Percentiles rank a stretch among this genome's conserved stretches.
Evolutionary conservation across 495 filamentous ascomycete species (phyloP).

Genomic region (Trypethelium eluteriae): DNA sequence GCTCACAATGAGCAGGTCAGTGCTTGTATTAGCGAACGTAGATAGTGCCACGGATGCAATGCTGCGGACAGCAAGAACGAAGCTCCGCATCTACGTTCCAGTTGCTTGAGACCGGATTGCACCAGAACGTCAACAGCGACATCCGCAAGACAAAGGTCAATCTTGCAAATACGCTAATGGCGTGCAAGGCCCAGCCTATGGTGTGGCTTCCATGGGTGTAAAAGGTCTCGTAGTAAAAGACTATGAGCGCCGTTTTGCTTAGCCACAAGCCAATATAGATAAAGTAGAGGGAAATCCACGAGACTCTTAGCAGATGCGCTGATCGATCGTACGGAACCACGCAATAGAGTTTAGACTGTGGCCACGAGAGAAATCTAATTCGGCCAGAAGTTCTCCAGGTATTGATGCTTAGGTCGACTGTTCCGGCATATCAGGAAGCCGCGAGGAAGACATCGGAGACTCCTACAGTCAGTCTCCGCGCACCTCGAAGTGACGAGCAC

Average conservation of each 20-base stretch:
- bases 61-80: slow-evolving; percentile 33
- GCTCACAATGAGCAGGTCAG: slow-evolving; percentile 26
- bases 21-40: slow-evolving; percentile 27
- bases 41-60: slow-evolving; percentile 32
- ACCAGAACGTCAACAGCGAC: slow-evolving; percentile 33
- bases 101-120: slow-evolving; percentile 29
- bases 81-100: slow-evolving; percentile 31
- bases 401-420: slow-evolving; percentile 34
- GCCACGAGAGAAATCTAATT: slow-evolving; percentile 24
- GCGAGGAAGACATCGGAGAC: slow-evolving; percentile 32
- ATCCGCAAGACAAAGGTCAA: slow-evolving; percentile 34
- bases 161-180: slow-evolving; percentile 26
- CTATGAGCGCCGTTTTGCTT: slow-evolving; percentile 33
- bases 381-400: slow-evolving; percentile 35
- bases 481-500: slow-evolving; percentile 30
- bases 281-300: slow-evolving; percentile 36
- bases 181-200: slow-evolving; percentile 23
- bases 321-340: slow-evolving; percentile 19
- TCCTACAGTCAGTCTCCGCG: slow-evolving; percentile 21
- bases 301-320: slow-evolving; percentile 31
- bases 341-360: slow-evolving; percentile 26
- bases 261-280: slow-evolving; percentile 36
- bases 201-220: slow-evolving; percentile 20
- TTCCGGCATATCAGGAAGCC: slow-evolving; percentile 32
- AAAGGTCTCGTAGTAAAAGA: slow-evolving; percentile 33